Conservation (phyloP, 139 green algal genomes). For the Chlorella vulgaris region DNA sequence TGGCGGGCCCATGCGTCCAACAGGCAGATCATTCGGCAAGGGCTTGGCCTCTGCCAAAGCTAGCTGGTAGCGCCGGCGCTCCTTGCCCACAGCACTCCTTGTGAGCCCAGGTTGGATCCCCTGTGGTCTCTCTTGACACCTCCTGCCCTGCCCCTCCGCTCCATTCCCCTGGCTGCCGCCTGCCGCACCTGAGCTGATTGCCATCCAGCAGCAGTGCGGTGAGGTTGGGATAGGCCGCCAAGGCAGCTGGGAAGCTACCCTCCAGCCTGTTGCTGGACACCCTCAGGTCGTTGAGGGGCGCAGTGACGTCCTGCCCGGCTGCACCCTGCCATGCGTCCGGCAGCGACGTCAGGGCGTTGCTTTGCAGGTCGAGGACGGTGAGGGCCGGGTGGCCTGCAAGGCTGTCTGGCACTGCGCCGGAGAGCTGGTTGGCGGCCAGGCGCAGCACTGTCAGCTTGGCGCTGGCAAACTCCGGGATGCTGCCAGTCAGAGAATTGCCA, state of each 20-base stretch:
- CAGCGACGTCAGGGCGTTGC: background rate
- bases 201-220: background rate
- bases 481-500: background rate
- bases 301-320: background rate
- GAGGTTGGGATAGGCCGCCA: background rate
- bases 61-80: too few relatives aligned
- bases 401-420: background rate
- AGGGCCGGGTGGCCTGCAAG: background rate
- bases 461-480: background rate
- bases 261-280: background rate
- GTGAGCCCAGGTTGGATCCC: too few relatives aligned
- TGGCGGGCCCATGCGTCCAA: too few relatives aligned
- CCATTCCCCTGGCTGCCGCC: too few relatives aligned
- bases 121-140: too few relatives aligned
- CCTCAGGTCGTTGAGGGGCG: background rate
- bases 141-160: too few relatives aligned
- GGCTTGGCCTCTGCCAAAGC: too few relatives aligned
- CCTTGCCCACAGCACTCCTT: too few relatives aligned
- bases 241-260: background rate
- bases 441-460: background rate
- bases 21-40: too few relatives aligned
- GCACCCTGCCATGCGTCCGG: background rate
- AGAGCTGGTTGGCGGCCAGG: background rate
- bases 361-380: background rate
- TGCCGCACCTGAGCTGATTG: constrained; percentile 2